A percentile compares a stretch with the other conserved stretches of the same genome.
Conservation (phyloP, 1,284 basidiomycete species). For the Ceratobasidium sp. region DNA sequence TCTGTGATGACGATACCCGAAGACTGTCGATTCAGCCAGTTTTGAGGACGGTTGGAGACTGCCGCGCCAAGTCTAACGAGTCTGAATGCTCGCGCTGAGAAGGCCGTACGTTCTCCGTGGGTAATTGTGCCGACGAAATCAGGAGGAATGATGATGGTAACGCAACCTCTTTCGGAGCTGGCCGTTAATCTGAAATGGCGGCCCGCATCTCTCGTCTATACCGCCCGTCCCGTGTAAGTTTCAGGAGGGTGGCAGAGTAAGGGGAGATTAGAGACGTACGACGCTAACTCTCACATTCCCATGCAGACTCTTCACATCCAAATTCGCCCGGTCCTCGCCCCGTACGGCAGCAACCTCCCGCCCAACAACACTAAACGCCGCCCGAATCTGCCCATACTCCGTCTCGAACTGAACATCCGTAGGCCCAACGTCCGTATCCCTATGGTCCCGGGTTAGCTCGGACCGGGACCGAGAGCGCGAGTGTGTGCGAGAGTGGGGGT, state of each 20-base stretch:
- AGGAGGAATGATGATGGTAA: constrained; percentile 23
- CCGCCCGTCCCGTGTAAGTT: background rate
- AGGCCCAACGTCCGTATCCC: constrained; percentile 35
- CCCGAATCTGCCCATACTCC: constrained; percentile 22
- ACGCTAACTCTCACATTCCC: constrained; percentile 31
- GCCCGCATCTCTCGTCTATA: constrained; percentile 29
- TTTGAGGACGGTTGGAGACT: constrained; percentile 17
- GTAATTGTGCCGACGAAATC: constrained; percentile 43
- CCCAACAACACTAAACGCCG: constrained; percentile 33
- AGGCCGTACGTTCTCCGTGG: constrained; percentile 34
- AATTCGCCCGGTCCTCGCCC: constrained; percentile 26
- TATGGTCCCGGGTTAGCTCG: constrained; percentile 27
- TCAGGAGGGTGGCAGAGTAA: background rate
- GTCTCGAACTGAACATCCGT: constrained; percentile 37
- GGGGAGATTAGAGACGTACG: constrained; percentile 3
- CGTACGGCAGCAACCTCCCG: constrained; percentile 6
- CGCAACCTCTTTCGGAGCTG: constrained; percentile 28
- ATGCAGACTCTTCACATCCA: constrained; percentile 31
- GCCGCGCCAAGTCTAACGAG: constrained; percentile 37
- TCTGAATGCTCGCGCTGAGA: constrained; percentile 40
- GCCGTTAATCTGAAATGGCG: constrained; percentile 38
- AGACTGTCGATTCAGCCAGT: constrained; percentile 36
- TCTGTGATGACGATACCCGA: background rate
- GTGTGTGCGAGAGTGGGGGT: constrained; percentile 15
- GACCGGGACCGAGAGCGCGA: constrained; percentile 10